Conservation (phyloP, 2,329 filamentous ascomycete genomes). For the Coniochaeta prunicola region DNA sequence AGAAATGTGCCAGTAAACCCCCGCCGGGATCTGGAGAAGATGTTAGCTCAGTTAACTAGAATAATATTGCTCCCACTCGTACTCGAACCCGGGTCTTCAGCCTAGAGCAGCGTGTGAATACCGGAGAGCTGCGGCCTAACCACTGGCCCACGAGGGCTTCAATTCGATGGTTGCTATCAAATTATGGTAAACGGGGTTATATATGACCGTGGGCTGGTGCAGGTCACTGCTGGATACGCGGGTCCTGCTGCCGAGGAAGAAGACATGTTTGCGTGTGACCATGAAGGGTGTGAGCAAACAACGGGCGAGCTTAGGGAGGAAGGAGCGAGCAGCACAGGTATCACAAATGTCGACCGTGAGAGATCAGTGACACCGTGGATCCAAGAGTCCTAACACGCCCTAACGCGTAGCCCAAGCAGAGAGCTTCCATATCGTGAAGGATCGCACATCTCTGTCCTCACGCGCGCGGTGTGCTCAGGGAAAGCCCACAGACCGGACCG, state of each 20-base stretch:
- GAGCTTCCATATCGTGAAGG: background rate
- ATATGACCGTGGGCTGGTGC: background rate
- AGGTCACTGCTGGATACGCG: background rate
- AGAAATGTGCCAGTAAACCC: background rate
- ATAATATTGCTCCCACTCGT: background rate
- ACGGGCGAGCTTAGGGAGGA: background rate
- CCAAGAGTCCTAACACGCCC: background rate
- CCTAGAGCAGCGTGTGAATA: background rate
- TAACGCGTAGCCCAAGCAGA: background rate
- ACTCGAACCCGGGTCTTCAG: slow-evolving; percentile 3
- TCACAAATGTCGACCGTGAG: background rate
- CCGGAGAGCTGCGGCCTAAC: slow-evolving; percentile 2
- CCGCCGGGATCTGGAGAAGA: background rate
- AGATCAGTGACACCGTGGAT: background rate
- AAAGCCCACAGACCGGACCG: background rate
- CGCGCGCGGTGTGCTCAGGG: background rate
- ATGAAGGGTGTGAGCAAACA: background rate
- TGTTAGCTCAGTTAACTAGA: background rate
- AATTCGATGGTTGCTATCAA: background rate
- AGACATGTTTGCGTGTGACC: background rate
- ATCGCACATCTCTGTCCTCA: background rate
- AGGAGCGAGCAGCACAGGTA: background rate
- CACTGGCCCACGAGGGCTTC: slow-evolving; percentile 2
- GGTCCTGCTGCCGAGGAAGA: background rate
- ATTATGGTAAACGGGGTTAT: background rate